These are phyloP conservation scores for Haplosporangium sp. DNA, from an alignment of 371 early-diverging fungal genomes.

Conservation along the genomic window DNA sequence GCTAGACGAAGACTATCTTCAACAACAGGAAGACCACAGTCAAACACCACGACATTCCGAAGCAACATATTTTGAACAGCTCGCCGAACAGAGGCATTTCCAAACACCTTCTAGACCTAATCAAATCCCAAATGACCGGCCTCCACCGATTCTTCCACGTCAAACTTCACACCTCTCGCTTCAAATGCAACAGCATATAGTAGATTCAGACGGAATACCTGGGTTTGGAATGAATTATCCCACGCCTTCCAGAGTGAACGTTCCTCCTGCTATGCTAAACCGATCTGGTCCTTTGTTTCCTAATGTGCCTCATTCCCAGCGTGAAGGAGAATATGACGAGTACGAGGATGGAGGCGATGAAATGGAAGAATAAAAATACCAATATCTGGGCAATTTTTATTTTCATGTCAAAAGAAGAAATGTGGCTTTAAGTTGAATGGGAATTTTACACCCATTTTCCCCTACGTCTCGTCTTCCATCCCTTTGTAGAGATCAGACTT, in stretches of 20 bases:
- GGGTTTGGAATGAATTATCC: conserved; percentile 23
- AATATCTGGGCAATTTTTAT: not conserved
- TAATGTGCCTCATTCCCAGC: conserved; percentile 1
- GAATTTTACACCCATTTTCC: not conserved
- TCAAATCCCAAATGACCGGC: not conserved
- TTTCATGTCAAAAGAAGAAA: not conserved
- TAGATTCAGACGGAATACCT: not conserved
- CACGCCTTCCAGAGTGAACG: conserved; percentile 8
- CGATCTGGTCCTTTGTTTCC: not conserved
- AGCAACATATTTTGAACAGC: not conserved
- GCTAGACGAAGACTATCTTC: conserved; percentile 4
- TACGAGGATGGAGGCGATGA: conserved; percentile 18
- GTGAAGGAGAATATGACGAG: conserved; percentile 31
- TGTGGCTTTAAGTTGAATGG: not conserved
- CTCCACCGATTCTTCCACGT: not conserved
- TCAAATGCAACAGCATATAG: conserved; percentile 1
- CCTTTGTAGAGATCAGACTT: conserved; percentile 8
- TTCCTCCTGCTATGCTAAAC: not conserved
- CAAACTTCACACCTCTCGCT: not conserved
- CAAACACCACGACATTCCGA: not conserved
- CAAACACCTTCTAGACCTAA: not conserved
- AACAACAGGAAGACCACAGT: conserved; percentile 5
- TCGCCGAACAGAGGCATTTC: not conserved
- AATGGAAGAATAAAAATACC: conserved; percentile 14
- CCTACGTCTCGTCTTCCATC: conserved; percentile 6